Evolutionary conservation across 257 asterid species (phyloP).

Genomic region (Solanum bukasovii): DNA sequence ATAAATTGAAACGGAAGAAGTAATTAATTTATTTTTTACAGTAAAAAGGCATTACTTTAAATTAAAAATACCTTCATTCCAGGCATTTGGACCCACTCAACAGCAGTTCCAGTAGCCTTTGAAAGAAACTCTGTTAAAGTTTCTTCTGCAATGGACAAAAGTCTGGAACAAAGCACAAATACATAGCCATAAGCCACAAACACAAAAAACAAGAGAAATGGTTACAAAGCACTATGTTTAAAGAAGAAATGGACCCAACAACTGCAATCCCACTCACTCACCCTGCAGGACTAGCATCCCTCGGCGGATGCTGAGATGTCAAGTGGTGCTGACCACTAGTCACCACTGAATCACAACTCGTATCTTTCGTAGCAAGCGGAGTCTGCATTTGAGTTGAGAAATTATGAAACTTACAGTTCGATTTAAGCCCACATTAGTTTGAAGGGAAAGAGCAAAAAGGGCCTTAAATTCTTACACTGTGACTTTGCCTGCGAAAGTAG

Average conservation of each 20-base stretch:
- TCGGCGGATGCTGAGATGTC: conserved; percentile 84
- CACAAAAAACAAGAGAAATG: conserved; percentile 22
- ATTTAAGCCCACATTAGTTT: background rate
- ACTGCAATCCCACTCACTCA: conserved; percentile 44
- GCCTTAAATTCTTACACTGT: conserved; percentile 21
- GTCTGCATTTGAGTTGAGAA: conserved; percentile 26
- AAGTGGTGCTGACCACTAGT: conserved; percentile 77
- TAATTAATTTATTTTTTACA: background rate
- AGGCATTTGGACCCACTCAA: conserved; percentile 99
- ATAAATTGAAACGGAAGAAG: background rate
- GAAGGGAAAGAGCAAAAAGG: background rate
- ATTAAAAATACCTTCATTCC: conserved; percentile 70
- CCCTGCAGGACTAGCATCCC: conserved; percentile 99
- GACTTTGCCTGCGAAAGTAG: conserved; percentile 57
- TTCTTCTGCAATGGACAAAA: conserved; percentile 94
- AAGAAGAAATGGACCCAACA: conserved; percentile 45
- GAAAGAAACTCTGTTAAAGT: conserved; percentile 95
- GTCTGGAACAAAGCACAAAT: conserved; percentile 37
- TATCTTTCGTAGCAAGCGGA: conserved; percentile 62
- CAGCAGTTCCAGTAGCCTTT: conserved; percentile 97
- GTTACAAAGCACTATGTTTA: conserved; percentile 15
- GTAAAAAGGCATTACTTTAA: background rate
- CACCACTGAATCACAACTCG: conserved; percentile 90
- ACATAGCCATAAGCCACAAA: conserved; percentile 15
- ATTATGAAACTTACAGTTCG: background rate